Conservation (phyloP, 495 filamentous ascomycete species). For the Aspergillus olivimuriae region DNA sequence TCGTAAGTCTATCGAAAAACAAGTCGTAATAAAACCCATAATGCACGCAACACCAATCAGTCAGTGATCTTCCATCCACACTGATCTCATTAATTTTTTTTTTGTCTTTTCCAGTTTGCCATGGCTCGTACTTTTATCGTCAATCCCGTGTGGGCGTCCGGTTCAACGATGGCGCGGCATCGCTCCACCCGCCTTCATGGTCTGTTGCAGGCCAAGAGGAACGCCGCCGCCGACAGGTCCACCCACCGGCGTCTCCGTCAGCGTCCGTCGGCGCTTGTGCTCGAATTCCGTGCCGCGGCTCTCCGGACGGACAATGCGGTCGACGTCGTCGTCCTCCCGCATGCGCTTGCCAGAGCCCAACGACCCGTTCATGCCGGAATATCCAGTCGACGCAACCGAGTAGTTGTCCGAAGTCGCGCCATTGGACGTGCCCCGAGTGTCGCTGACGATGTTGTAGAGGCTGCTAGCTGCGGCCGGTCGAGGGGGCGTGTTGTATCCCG, state of each 20-base stretch:
- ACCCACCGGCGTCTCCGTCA: conserved; percentile 52
- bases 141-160: background rate
- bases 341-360: conserved; percentile 68
- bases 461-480: conserved; percentile 65
- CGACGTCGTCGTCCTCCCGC: conserved; percentile 71
- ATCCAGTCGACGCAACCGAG: conserved; percentile 46
- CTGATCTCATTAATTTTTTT: conserved; percentile 4
- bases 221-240: conserved; percentile 39
- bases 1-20: too few relatives aligned
- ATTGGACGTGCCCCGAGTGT: conserved; percentile 66
- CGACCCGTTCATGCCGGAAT: conserved; percentile 60
- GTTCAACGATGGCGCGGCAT: conserved; percentile 30
- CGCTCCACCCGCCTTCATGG: conserved; percentile 38
- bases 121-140: conserved; percentile 1
- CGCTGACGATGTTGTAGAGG: conserved; percentile 85
- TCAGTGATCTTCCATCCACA: too few relatives aligned
- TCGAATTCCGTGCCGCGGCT: conserved; percentile 59
- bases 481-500: conserved; percentile 78
- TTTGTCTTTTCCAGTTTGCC: conserved; percentile 2
- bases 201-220: conserved; percentile 32
- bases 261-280: conserved; percentile 78
- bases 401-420: conserved; percentile 65
- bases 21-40: too few relatives aligned
- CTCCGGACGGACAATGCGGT: conserved; percentile 61
- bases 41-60: too few relatives aligned